Evolutionary conservation across 306 rosid species (phyloP), one percentile per base, ranked within the genome.

Genomic region (Quercus variabilis): DNA sequence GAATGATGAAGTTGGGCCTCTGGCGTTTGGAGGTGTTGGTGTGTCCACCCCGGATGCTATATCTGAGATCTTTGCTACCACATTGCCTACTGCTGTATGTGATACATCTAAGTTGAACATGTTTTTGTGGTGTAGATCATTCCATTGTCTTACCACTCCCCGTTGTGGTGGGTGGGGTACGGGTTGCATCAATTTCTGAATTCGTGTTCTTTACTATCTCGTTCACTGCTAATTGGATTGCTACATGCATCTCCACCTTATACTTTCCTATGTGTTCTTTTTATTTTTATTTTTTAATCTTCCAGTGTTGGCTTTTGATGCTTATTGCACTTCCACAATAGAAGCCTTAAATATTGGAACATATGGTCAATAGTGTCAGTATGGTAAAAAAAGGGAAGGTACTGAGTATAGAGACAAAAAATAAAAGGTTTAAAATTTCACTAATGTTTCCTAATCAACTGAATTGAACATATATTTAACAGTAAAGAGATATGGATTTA

Each of bases 1-100:
- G 41, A 82, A 88, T 86, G 93, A 80, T 43, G 92, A 90, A 84
- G 87, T 96, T 81, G 98, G 99, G 56, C 62, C 92, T 60, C 83
- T 93, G 77, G 88, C 83, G 59, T 96, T 93, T 97, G 92, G 86
- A 80, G 98, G 87, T 74, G 89, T 75, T 78, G 93, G 89, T 14
- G 75, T 96, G 74, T 91, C 88, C 19, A 67, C 89, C 46, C 70
- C 85, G 26, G 97, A 93, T 75, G 90, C 81, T 82, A 78, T 91
- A 82, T 77, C 85, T 20, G 94, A 88, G 82, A 92, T 96, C 69
- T 91, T 96, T 35, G 83, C 80, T 80, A 73, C 88, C 49, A 79
- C 91, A 79, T 87, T 91, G 88, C 98, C 96, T 3, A 90, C 94
- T 14, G 91, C 94, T 68, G 99, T 96, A 90, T 59, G 98, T 78